A percentile compares a stretch with the other conserved stretches of the same genome.
Evolutionary conservation across 768 basidiomycete genomes (phyloP).

Genomic region (Russula lepida): DNA sequence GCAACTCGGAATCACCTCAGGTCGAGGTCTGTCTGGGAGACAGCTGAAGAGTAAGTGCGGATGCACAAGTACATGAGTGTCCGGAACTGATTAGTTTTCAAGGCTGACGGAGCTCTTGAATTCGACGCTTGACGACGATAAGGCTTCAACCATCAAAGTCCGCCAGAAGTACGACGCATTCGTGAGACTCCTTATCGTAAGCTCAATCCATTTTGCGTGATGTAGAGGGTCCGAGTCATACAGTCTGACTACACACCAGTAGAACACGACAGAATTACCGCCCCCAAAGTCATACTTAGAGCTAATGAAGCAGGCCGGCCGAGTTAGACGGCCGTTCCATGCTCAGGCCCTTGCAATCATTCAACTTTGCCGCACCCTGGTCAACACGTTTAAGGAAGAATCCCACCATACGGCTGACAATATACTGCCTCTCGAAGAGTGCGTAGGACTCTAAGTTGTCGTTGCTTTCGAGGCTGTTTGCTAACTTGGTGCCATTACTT

Average conservation of each 20-base stretch:
- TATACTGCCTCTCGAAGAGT: conserved; percentile 6
- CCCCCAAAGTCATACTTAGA: conserved; percentile 7
- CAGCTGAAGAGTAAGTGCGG: conserved; percentile 5
- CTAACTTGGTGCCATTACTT: neutral
- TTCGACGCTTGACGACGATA: neutral
- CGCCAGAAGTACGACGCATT: conserved; percentile 10
- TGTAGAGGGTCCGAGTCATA: neutral
- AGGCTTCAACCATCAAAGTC: neutral
- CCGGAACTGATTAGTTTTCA: neutral
- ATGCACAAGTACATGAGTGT: neutral
- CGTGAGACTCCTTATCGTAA: conserved; percentile 4
- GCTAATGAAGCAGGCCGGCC: conserved; percentile 14
- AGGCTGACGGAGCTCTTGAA: conserved; percentile 7
- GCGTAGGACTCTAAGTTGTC: neutral
- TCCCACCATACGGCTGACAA: conserved; percentile 4
- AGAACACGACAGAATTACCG: conserved; percentile 7
- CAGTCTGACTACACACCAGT: conserved; percentile 4
- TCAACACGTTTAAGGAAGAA: conserved; percentile 6
- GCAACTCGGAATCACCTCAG: conserved; percentile 7
- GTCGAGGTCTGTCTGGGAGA: conserved; percentile 8
- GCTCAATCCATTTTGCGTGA: neutral
- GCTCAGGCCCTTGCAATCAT: conserved; percentile 12
- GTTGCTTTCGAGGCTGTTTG: neutral
- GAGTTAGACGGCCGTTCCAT: conserved; percentile 16
- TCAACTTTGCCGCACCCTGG: conserved; percentile 12